Base-by-base conservation (phyloP, 2,329 filamentous ascomycete species). In the Neofusicoccum kwambonambiense region DNA sequence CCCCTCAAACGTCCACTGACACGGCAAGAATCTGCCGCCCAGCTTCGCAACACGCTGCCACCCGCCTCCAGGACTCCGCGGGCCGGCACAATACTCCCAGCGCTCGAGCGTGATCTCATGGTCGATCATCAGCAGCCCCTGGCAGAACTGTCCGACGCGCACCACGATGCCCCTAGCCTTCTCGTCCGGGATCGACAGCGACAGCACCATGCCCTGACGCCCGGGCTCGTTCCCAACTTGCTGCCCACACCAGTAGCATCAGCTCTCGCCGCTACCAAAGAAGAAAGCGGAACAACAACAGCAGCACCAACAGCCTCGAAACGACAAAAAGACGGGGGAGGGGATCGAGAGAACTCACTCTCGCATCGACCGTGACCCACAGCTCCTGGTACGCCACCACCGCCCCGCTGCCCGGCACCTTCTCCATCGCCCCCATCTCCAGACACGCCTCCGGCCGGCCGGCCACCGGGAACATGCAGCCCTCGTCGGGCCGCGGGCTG, bases 301-400 rank as follows among this genome's bases (percentile, higher is more conserved):
- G 7, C 3, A 37, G 3, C 44, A 35, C 19, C 19, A 22, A 22
- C 19, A 22, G 2, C 19, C 2, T 3, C 19, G 19, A 22, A 22
- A 3, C 19, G 19, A 22, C 19, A 22, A 22, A 22, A 22, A 22
- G 19, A 22, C 19, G 3, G 19, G 19, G 19, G 2, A 19, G 19
- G 19, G 19, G 19, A 19, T 19, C 2, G 19, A 19, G 22, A 22
- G 22, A 22, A 31, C 62, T 31, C 45, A 75, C 77, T 2, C 76
- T 72, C 2, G 80, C 71, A 2, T 75, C 70, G 2, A 79, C 73
- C 47, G 87, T 84, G 1, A 77, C 74, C 89, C 89, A 91, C 2
- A 89, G 72, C 74, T 92, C 89, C 72, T 91, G 88, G 68, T 93
- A 92, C 0, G 77, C 76, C 9, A 81, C 82, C 44, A 81, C 73